A percentile compares a stretch with the other conserved stretches of the same genome.
phyloP scores from a whole-genome alignment of 2,329 filamentous ascomycete species.

The Pseudocercospora crystallina region DNA sequence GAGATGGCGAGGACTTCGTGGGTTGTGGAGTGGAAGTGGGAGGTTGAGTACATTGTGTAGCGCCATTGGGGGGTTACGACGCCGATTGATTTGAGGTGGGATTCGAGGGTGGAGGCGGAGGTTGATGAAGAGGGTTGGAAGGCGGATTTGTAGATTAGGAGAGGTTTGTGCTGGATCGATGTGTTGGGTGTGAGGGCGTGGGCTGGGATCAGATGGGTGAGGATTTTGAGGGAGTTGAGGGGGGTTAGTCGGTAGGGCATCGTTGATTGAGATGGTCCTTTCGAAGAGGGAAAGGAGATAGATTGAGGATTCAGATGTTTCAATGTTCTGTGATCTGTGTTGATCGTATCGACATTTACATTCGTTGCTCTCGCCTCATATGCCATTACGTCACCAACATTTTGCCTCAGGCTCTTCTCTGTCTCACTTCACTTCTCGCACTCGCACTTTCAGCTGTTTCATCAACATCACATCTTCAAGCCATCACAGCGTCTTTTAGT shows the following conservation, averaged over 20 bases:
- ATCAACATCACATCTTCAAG: too few relatives aligned
- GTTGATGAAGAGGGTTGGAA: constrained; percentile 48
- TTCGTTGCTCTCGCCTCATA: too few relatives aligned
- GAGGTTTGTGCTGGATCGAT: constrained; percentile 60
- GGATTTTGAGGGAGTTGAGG: constrained; percentile 55
- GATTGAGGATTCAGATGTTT: too few relatives aligned
- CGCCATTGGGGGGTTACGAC: constrained; percentile 65
- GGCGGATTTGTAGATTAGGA: constrained; percentile 64
- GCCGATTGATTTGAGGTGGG: constrained; percentile 53
- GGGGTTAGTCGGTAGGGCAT: constrained; percentile 39
- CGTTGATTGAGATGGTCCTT: too few relatives aligned
- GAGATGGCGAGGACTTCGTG: constrained; percentile 67
- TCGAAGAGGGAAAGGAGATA: too few relatives aligned
- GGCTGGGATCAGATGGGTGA: constrained; percentile 59
- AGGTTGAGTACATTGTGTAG: constrained; percentile 66
- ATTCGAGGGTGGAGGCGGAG: constrained; percentile 52
- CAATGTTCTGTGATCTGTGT: background rate
- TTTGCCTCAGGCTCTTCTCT: too few relatives aligned
- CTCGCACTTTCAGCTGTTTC: too few relatives aligned
- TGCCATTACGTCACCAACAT: too few relatives aligned
- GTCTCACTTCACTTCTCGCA: too few relatives aligned
- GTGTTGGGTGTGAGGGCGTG: constrained; percentile 62
- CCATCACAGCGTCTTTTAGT: too few relatives aligned
- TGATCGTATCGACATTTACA: background rate
- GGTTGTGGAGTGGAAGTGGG: constrained; percentile 67